phyloP scores from a whole-genome alignment of 371 early-diverging fungal species.

The Dinochytrium kinnereticum region DNA sequence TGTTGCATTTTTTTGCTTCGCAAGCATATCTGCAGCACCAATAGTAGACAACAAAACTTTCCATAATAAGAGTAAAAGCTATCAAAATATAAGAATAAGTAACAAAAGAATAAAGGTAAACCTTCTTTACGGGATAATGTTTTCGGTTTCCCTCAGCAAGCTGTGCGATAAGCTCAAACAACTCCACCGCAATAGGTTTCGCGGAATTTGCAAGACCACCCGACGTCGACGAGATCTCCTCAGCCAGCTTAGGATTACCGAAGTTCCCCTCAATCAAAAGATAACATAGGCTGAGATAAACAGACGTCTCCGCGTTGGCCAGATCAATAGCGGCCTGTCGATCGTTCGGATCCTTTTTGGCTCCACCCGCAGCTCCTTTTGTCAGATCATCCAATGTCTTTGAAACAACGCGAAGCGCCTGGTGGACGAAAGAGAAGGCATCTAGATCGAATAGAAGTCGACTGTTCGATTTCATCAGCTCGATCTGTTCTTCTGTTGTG shows the following conservation, averaged over 20 bases:
- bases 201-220: slow-evolving; percentile 17
- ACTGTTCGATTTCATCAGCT: slow-evolving; percentile 59
- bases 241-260: slow-evolving; percentile 43
- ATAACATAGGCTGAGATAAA: slow-evolving; percentile 65
- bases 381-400: slow-evolving; percentile 35
- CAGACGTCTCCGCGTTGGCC: slow-evolving; percentile 63
- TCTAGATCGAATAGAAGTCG: slow-evolving; percentile 53
- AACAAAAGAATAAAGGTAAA: slow-evolving; percentile 21
- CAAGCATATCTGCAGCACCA: slow-evolving; percentile 60
- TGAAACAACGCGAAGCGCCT: slow-evolving; percentile 56
- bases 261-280: slow-evolving; percentile 59
- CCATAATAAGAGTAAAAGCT: slow-evolving; percentile 73
- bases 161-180: slow-evolving; percentile 69
- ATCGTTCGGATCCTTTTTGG: slow-evolving; percentile 18
- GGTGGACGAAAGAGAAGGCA: slow-evolving; percentile 56
- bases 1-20: slow-evolving; percentile 54
- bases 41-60: slow-evolving; percentile 68
- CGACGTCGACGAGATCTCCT: slow-evolving; percentile 39
- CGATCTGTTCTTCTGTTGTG: slow-evolving; percentile 50
- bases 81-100: background rate
- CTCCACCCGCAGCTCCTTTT: background rate
- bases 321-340: slow-evolving; percentile 48
- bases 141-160: slow-evolving; percentile 74
- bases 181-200: slow-evolving; percentile 58
- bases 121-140: slow-evolving; percentile 83